These are phyloP conservation scores for Tolypocladium guangdongense DNA, from an alignment of 2,329 filamentous ascomycete species.

Conservation along the genomic window DNA sequence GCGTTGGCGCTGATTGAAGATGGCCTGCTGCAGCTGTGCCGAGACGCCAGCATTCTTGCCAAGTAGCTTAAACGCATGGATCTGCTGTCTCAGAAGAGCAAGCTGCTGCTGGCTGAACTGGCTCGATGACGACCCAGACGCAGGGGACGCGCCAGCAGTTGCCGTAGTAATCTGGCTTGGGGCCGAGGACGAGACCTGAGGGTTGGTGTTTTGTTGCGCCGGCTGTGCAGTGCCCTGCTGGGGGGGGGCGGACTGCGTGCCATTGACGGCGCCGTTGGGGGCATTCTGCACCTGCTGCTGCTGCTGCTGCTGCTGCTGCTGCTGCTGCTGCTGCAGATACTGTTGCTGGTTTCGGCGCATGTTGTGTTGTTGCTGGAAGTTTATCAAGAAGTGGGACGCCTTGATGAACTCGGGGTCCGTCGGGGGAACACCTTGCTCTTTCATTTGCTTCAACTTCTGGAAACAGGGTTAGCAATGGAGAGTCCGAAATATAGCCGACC, in stretches of 20 bases:
- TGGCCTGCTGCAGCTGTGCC: conserved; percentile 64
- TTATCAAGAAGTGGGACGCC: conserved; percentile 61
- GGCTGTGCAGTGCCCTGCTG: conserved; percentile 24
- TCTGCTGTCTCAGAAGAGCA: conserved; percentile 69
- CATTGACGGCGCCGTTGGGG: conserved; percentile 44
- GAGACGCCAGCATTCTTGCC: conserved; percentile 81
- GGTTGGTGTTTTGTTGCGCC: conserved; percentile 19
- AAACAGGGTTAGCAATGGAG: neutral
- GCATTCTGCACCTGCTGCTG: conserved; percentile 43
- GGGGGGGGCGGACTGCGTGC: conserved; percentile 28
- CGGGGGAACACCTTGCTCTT: conserved; percentile 67
- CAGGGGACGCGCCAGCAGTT: conserved; percentile 19
- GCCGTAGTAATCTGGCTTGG: conserved; percentile 20
- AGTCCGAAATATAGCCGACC: neutral
- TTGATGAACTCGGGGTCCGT: conserved; percentile 84
- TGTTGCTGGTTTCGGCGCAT: conserved; percentile 38
- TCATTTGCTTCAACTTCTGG: conserved; percentile 85
- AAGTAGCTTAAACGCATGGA: conserved; percentile 81
- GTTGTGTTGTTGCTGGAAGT: conserved; percentile 56
- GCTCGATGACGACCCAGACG: conserved; percentile 26
- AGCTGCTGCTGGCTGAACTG: conserved; percentile 74
- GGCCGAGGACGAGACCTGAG: conserved; percentile 27
- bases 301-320: conserved; percentile 28
- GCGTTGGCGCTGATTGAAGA: conserved; percentile 65
- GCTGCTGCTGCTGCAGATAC: conserved; percentile 26